A percentile compares a stretch with the other conserved stretches of the same genome.
These are phyloP conservation scores for Pythium inflatum DNA, from an alignment of 352 stramenopile species.

Conservation along the genomic window DNA sequence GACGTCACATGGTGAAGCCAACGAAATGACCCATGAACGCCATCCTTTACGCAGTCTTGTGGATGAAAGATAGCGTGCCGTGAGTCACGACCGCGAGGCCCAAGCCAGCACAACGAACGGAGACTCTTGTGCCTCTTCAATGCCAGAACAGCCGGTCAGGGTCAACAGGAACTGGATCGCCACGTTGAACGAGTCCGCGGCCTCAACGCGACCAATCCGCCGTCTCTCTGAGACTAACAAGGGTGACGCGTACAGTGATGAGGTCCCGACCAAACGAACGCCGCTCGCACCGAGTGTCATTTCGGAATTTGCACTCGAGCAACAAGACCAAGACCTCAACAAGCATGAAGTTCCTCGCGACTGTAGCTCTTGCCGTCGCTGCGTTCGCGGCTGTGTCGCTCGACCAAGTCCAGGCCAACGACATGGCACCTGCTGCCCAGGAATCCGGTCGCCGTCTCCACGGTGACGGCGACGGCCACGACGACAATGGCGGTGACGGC, in stretches of 20 bases:
- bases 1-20: too few relatives aligned
- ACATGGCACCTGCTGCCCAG: too few relatives aligned
- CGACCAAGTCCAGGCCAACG: not conserved
- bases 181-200: not conserved
- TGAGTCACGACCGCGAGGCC: too few relatives aligned
- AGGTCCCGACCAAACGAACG: too few relatives aligned
- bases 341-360: conserved; percentile 2
- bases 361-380: not conserved
- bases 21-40: not conserved
- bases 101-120: too few relatives aligned
- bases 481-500: not conserved
- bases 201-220: not conserved
- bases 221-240: not conserved
- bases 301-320: too few relatives aligned
- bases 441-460: not conserved
- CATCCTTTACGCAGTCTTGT: not conserved
- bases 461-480: not conserved
- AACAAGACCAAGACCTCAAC: not conserved
- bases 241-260: too few relatives aligned
- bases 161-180: too few relatives aligned
- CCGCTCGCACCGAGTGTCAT: too few relatives aligned
- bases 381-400: conserved; percentile 1
- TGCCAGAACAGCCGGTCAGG: too few relatives aligned
- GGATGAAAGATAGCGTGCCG: too few relatives aligned
- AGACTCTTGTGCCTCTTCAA: too few relatives aligned